Base-by-base conservation (phyloP, 169 alveolate genomes). In the Plasmodium malariae region DNA sequence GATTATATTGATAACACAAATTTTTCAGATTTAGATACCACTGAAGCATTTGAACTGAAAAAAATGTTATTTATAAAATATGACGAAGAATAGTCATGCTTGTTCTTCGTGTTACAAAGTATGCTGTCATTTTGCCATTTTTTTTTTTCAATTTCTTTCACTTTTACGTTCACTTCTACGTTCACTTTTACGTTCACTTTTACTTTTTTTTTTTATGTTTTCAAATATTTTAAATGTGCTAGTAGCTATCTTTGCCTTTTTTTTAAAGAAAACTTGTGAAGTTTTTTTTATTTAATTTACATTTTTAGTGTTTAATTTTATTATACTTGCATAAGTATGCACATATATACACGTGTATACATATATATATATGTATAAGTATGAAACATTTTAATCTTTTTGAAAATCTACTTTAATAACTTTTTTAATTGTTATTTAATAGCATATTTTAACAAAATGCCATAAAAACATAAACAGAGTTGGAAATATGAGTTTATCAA, bases 1-100 rank as follows among this genome's bases (percentile, higher is more conserved):
- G 89, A 78, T 68, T 78, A 78, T 78, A 78, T 78, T 30, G 89
- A 78, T n/a, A 62, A 55, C 69, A 63, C 70, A 2, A 78, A 78
- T 65, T 78, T 78, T 78, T 78, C 89, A 32, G 70, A 78, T 43
- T 28, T 78, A 19, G 67, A 78, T 69, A 63, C 78, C n/a, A 6
- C 40, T 55, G 89, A 78, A 36, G n/a, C 89, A 7, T 51, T 78
- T 32, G 80, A 78, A 17, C 48, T 78, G 48, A 78, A 78, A 55
- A 78, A 78, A 78, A 78, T 78, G 78, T 28, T 78, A 45, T 78
- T 78, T 43, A 65, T 78, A 62, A 78, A 78, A 57, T 55, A 78
- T 68, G 68, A 78, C 40, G 78, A 72, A 12, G 21, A n/a, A n/a
- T n/a, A n/a, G n/a, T n/a, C n/a, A n/a, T n/a, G n/a, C n/a, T n/a